These are phyloP conservation scores for Kewa caespitosa DNA, from an alignment of 179 eudicot genomes.

Conservation along the genomic window DNA sequence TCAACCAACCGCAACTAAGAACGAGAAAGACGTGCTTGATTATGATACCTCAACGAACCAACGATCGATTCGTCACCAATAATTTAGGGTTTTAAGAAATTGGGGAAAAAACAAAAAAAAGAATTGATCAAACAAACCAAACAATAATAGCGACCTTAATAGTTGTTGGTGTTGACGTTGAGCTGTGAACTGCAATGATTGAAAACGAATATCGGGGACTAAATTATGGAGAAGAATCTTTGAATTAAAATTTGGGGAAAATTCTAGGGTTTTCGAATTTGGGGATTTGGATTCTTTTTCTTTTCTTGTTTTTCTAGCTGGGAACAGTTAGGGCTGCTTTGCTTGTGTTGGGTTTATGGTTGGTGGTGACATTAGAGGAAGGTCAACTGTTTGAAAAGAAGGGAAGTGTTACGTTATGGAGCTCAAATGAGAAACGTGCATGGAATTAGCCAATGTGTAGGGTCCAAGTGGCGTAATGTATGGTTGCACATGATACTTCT, in stretches of 20 bases:
- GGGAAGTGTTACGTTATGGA: too few relatives aligned
- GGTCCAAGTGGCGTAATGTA: background rate
- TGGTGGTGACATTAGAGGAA: background rate
- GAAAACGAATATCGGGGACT: background rate
- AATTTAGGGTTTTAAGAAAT: background rate
- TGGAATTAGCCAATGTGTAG: background rate
- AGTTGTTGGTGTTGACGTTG: conserved; percentile 25
- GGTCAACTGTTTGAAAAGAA: conserved; percentile 15
- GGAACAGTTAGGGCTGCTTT: conserved; percentile 13
- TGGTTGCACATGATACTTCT: background rate
- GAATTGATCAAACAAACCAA: conserved; percentile 12
- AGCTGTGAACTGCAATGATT: conserved; percentile 23
- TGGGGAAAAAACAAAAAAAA: background rate
- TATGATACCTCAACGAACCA: conserved; percentile 49
- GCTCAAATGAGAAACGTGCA: background rate
- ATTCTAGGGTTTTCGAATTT: background rate
- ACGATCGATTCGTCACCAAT: background rate
- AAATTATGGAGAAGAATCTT: conserved; percentile 8
- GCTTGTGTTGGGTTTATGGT: conserved; percentile 1
- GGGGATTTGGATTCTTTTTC: background rate
- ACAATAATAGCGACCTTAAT: background rate
- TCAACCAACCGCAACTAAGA: conserved; percentile 37
- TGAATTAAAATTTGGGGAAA: conserved; percentile 12
- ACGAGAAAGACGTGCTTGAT: conserved; percentile 42
- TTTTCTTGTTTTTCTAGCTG: background rate